Base-by-base conservation (phyloP, 352 stramenopile species). In the Phytophthora niederhauseri region DNA sequence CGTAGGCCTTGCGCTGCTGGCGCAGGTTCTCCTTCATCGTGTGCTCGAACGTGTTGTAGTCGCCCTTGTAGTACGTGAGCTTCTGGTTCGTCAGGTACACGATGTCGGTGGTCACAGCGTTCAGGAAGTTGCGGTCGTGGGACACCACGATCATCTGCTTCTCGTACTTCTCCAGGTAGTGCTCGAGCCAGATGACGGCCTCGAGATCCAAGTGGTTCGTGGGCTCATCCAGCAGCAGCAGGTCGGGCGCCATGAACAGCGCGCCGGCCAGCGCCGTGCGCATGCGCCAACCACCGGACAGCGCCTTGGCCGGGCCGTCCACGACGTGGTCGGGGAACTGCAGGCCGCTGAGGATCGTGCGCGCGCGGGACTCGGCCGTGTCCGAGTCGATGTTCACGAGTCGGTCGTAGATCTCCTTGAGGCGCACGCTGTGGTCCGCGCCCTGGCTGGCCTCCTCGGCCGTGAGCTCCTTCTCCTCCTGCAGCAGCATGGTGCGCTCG, bases 21-120 rank as follows among this genome's bases (percentile, higher is more conserved):
- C 97, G 95, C 46, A 97, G 58, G 59, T 97, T 95, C 75, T 99
- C 96, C 58, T 97, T 92, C 65, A 91, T 80, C 50, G 94, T 97
- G 70, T 92, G 91, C 56, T 99, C 94, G 68, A 99, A 99, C 45
- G 90, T 98, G 76, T 98, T 96, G 86, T 98, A 99, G 79, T 99
- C 94, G 31, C 97, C 97, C 75, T 96, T 94, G 81, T 97, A 97
- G 67, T 93, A 99, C 62, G 75, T 85, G 22, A 99, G 80, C 73
- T 98, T 98, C 76, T 95, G 82, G 38, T 85, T 85, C 49, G 96
- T 80, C 73, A 99, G 91, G 64, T 98, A 85, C 24, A 99, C 91
- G 31, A 96, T 98, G 73, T 99, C 96, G 12, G 97, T 99, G 61
- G 85, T 95, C 55, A 99, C 95, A 66, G 97, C 93, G 70, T 99